Percentiles rank a stretch among this genome's conserved stretches.
Conservation (phyloP, 371 early-diverging fungal genomes). For the Mortierella sp. region DNA sequence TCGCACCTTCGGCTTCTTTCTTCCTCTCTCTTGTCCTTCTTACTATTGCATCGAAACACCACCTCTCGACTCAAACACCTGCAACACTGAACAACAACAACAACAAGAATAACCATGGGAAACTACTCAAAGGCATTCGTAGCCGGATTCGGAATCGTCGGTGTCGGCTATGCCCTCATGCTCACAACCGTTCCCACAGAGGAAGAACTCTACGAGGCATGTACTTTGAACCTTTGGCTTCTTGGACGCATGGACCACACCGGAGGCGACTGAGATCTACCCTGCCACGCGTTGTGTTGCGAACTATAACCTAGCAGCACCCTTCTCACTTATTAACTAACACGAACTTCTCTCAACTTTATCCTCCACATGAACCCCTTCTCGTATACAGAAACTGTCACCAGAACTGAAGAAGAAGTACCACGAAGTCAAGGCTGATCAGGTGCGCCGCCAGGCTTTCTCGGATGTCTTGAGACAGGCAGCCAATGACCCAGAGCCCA, state of each 20-base stretch:
- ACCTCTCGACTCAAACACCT: not conserved
- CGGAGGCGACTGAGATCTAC: not conserved
- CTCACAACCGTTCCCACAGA: slow-evolving; percentile 58
- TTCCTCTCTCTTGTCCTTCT: too few species aligned
- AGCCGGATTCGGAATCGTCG: slow-evolving; percentile 57
- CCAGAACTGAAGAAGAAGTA: slow-evolving; percentile 57
- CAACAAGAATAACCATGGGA: slow-evolving; percentile 29
- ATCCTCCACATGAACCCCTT: not conserved
- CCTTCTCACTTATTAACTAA: not conserved
- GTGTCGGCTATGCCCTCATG: slow-evolving; percentile 56
- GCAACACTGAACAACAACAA: not conserved
- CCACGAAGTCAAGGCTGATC: slow-evolving; percentile 48
- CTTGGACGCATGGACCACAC: slow-evolving; percentile 6
- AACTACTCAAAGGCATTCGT: slow-evolving; percentile 57
- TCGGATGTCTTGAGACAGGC: slow-evolving; percentile 50
- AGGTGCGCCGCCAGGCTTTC: slow-evolving; percentile 51
- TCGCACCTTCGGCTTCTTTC: slow-evolving; percentile 3
- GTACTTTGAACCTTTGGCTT: slow-evolving; percentile 4
- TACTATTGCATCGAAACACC: not conserved
- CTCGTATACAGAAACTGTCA: slow-evolving; percentile 37
- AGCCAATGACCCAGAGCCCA: slow-evolving; percentile 55
- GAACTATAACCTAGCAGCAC: not conserved
- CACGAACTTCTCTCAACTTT: not conserved
- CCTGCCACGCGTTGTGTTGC: not conserved
- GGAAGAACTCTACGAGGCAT: slow-evolving; percentile 58